phyloP scores from a whole-genome alignment of 805 yeast species.

The Nakazawaea sp. region DNA sequence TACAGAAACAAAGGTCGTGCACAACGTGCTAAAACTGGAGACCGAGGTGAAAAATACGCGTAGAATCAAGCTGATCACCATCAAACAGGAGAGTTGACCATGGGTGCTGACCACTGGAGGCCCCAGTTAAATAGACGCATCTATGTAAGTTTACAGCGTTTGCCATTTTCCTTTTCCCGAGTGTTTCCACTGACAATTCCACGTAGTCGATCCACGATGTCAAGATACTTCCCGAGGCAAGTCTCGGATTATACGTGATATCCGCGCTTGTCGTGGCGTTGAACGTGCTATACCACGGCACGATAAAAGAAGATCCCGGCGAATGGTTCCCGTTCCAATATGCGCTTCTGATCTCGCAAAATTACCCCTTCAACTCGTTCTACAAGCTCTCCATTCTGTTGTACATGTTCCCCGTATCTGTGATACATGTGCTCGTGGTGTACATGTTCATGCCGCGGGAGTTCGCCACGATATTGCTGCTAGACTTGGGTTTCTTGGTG shows the following conservation, averaged over 20 bases:
- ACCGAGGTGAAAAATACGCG: too few relatives aligned
- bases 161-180: neutral
- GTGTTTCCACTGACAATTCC: neutral
- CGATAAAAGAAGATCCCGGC: neutral
- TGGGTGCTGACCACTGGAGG: too few relatives aligned
- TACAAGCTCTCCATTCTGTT: conserved; percentile 1
- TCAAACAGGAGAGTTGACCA: too few relatives aligned
- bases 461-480: neutral
- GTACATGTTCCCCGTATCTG: neutral
- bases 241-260: neutral
- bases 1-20: neutral
- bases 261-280: neutral
- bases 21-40: neutral
- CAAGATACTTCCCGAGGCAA: neutral
- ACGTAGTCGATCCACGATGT: too few relatives aligned
- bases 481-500: neutral
- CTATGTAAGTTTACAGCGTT: too few relatives aligned
- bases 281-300: neutral
- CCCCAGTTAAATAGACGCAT: too few relatives aligned
- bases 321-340: conserved; percentile 10
- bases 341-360: neutral
- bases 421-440: neutral
- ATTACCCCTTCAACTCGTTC: conserved; percentile 7
- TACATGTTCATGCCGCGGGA: neutral
- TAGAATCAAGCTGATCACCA: too few relatives aligned